phyloP scores from a whole-genome alignment of 2,329 filamentous ascomycete genomes.

The Aspergillus terreus region DNA sequence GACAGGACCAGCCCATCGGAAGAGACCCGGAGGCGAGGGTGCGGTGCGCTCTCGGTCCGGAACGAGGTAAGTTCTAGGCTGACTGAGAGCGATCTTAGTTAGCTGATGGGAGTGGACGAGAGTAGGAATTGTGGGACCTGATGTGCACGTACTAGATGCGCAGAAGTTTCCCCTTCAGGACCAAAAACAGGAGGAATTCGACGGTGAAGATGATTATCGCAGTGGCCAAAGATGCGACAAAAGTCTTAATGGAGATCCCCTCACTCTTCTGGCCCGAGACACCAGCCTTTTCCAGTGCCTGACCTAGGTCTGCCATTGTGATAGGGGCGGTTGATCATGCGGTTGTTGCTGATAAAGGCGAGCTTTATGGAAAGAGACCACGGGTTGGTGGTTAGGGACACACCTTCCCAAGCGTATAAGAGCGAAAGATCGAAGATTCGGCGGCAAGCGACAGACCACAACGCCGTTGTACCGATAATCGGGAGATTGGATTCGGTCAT shows the following conservation, averaged over 20 bases:
- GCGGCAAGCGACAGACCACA: not conserved
- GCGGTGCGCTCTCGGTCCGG: constrained; percentile 78
- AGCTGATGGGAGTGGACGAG: constrained; percentile 6
- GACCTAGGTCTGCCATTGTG: constrained; percentile 26
- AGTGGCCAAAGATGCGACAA: constrained; percentile 62
- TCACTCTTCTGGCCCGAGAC: constrained; percentile 32
- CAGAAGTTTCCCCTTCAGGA: constrained; percentile 73
- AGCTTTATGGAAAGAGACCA: not conserved
- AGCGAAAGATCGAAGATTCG: not conserved
- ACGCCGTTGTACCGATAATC: not conserved
- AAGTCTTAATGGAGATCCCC: constrained; percentile 46
- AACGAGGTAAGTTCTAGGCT: constrained; percentile 81
- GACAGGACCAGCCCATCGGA: constrained; percentile 52
- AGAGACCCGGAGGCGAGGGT: constrained; percentile 60
- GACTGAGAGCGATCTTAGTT: constrained; percentile 45
- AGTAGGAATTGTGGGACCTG: not conserved
- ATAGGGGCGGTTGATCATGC: constrained; percentile 6
- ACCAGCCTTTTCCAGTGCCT: constrained; percentile 34
- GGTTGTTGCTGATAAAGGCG: not conserved
- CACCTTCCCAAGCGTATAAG: not conserved
- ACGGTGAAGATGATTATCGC: constrained; percentile 62
- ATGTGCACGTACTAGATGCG: constrained; percentile 70
- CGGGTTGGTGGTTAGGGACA: not conserved
- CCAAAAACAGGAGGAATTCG: constrained; percentile 65
- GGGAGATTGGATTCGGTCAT: not conserved